Evolutionary conservation across 306 rosid genomes (phyloP), one percentile per base, ranked within the genome.

Genomic region (Castanea mollissima): DNA sequence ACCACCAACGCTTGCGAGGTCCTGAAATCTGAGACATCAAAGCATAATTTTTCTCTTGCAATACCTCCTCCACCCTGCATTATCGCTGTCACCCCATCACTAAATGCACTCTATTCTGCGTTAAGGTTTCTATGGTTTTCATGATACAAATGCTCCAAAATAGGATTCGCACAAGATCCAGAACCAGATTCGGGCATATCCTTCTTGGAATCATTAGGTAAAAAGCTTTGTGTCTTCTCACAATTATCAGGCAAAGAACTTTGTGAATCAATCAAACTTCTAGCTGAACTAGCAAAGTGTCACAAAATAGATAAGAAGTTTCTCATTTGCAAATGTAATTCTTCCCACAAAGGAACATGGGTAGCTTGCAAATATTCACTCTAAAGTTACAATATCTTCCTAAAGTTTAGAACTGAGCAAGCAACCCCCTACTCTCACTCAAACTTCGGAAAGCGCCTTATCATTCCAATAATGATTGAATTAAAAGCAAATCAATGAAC

Each of bases 1-100:
- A 74, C 78, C 67, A 52, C 97, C 97, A 85, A 82, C 54, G 75
- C 93, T 94, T 56, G 97, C 91, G 41, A 97, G 97, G 79, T 91
- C 99, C 19, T 73, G 81, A 86, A 92, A 94, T 54, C 98, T 13
- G 88, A 79, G 71, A 77, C 79, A 76, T 84, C 78, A 31, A 79
- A 49, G 82, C 41, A 44, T 67, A 79, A 19, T 84, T 90, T 78
- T 77, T 79, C 75, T 78, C 78, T 68, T 63, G 63, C 75, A 71
- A 78, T 81, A 81, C 80, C 86, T 67, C 81, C 90, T 79, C 84
- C 84, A 34, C 71, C 72, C 76, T 49, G 71, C 62, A 55, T 57
- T 60, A 13, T 29, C 57, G 71, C 44, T 57, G 65, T 74, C 72
- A 63, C 41, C 49, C 81, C 78, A 44, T 72, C 77, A 77, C 83